Conservation (phyloP, 768 basidiomycete genomes). For the Strobilomyces dryophilus region DNA sequence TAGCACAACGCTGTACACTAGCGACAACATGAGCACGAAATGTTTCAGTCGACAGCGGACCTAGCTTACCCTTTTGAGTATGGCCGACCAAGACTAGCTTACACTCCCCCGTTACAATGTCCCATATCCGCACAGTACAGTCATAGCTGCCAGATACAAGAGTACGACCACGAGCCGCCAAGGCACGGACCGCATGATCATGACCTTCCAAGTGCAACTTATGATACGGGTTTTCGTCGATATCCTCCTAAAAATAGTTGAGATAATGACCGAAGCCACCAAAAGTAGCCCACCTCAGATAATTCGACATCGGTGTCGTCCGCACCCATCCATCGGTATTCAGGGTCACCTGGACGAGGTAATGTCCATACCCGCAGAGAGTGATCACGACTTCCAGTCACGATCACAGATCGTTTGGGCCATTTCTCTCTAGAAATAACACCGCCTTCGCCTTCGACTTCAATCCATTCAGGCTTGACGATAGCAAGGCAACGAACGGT, state of each 20-base stretch:
- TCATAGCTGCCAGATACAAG: constrained; percentile 97
- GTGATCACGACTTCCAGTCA: constrained; percentile 69
- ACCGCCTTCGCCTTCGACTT: constrained; percentile 62
- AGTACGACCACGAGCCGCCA: constrained; percentile 87
- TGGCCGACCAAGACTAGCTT: constrained; percentile 82
- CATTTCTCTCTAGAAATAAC: constrained; percentile 63
- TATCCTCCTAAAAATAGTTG: constrained; percentile 49
- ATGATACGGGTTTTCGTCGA: constrained; percentile 84
- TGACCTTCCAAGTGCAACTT: constrained; percentile 82
- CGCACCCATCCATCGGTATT: constrained; percentile 63
- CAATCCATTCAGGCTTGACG: constrained; percentile 87
- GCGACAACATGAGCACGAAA: constrained; percentile 5
- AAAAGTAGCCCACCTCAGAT: constrained; percentile 35
- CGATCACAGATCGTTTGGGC: constrained; percentile 68
- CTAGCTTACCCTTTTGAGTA: constrained; percentile 50
- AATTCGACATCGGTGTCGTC: constrained; percentile 61
- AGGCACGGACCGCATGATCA: constrained; percentile 84
- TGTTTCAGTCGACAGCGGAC: not conserved
- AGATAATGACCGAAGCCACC: not conserved
- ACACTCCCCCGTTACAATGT: constrained; percentile 78
- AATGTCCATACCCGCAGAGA: constrained; percentile 65
- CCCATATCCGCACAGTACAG: constrained; percentile 93
- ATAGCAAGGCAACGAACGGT: constrained; percentile 96
- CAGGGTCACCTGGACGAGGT: constrained; percentile 67
- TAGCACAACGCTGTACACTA: constrained; percentile 94